These are phyloP conservation scores for Didymella sp. DNA, from an alignment of 2,329 filamentous ascomycete genomes.

Conservation along the genomic window DNA sequence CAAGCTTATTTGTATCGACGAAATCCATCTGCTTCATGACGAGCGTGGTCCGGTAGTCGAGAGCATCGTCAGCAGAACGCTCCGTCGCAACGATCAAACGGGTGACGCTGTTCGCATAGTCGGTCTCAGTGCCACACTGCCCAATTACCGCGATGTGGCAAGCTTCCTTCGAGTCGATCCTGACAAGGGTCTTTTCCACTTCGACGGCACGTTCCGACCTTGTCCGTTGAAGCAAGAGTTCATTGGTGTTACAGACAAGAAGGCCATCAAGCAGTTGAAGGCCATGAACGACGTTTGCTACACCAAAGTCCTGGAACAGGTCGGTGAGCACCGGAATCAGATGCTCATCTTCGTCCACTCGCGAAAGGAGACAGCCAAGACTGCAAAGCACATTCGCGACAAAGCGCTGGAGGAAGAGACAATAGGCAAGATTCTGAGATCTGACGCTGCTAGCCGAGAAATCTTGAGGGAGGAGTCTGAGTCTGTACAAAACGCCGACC, in stretches of 20 bases:
- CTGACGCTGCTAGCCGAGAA: constrained; percentile 89
- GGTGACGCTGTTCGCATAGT: constrained; percentile 91
- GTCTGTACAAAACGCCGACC: constrained; percentile 79
- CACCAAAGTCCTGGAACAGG: constrained; percentile 95
- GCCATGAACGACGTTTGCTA: constrained; percentile 99
- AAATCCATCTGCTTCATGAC: constrained; percentile 97
- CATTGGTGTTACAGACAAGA: constrained; percentile 95
- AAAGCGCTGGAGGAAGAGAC: constrained; percentile 97
- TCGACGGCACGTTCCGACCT: constrained; percentile 91
- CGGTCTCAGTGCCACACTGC: constrained; percentile 91
- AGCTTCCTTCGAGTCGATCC: constrained; percentile 92
- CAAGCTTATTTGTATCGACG: constrained; percentile 92
- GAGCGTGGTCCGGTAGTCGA: constrained; percentile 96
- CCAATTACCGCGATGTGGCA: constrained; percentile 95
- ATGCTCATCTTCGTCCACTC: constrained; percentile 99
- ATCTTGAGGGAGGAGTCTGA: constrained; percentile 86
- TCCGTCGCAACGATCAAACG: constrained; percentile 91
- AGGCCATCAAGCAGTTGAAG: constrained; percentile 98
- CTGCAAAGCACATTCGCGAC: constrained; percentile 92
- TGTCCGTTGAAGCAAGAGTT: constrained; percentile 97
- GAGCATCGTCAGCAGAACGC: constrained; percentile 94
- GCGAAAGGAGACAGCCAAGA: constrained; percentile 97
- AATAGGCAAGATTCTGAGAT: constrained; percentile 92
- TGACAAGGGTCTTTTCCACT: constrained; percentile 89
- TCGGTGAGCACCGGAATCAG: constrained; percentile 90